These are phyloP conservation scores for Stipa capillata DNA, from an alignment of 176 grass and related monocot species.

Conservation along the genomic window DNA sequence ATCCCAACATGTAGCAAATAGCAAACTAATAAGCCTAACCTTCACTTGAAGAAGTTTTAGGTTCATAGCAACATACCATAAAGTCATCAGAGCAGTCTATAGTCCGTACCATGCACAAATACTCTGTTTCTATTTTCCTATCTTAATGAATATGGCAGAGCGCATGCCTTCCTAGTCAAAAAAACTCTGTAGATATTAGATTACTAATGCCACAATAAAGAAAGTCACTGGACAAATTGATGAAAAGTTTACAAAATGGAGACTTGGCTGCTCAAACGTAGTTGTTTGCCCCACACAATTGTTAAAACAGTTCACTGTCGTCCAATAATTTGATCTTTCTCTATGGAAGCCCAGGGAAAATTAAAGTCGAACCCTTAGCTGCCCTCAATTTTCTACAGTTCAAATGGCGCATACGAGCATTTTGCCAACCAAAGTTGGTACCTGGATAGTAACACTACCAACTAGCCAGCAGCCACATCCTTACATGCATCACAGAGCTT, in stretches of 20 bases:
- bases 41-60: too few relatives aligned
- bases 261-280: neutral
- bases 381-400: too few relatives aligned
- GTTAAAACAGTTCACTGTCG: neutral
- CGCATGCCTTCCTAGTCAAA: too few relatives aligned
- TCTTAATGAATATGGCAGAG: too few relatives aligned
- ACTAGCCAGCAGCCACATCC: neutral
- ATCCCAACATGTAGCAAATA: too few relatives aligned
- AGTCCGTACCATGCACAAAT: too few relatives aligned
- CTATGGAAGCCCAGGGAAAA: neutral
- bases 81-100: too few relatives aligned
- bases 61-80: too few relatives aligned
- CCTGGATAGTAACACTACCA: neutral
- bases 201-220: neutral
- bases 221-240: neutral
- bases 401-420: neutral
- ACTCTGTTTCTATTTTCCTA: too few relatives aligned
- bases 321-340: neutral
- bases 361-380: neutral
- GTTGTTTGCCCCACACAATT: neutral
- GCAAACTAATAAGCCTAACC: too few relatives aligned
- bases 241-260: neutral
- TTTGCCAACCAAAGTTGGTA: neutral
- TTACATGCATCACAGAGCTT: neutral
- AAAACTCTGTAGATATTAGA: too few relatives aligned